Base-by-base conservation (phyloP, 768 basidiomycete genomes). In the Strobilomyces echinocephalus region DNA sequence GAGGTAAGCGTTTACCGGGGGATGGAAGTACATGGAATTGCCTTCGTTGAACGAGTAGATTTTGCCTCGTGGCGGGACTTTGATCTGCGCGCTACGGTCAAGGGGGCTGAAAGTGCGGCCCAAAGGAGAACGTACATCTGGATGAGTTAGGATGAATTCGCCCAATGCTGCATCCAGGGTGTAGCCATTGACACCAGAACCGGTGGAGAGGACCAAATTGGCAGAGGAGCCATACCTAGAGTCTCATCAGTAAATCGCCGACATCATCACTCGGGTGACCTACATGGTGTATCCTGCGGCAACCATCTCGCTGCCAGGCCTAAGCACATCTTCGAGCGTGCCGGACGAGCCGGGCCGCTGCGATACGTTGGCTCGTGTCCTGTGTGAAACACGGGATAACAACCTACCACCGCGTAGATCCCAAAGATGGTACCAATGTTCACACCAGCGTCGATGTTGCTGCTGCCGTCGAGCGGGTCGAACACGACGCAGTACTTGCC, bases 1-100 rank as follows among this genome's bases (percentile, higher is more conserved):
- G 55, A 95, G 81, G 72, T 95, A 95, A 40, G 83, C 81, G 46
- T 73, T 73, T 45, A 91, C 88, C 16, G 89, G 93, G 44, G 81
- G 72, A 71, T 94, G 76, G 77, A 97, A 98, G 74, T 95, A 95
- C 80, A 91, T 78, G 31, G 93, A 82, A 76, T 99, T 99, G 56
- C 97, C 97, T 75, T 99, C 97, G 70, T 99, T 99, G 80, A 98
- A 95, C 4, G 95, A 97, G 76, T 99, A 99, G 67, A 99, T 99
- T 76, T 98, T 98, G 60, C 97, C 97, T 46, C 97, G 86, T 10
- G 83, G 60, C 8, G 97, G 97, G 59, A 99, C 91, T 72, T 84
- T 82, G 73, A 99, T 99, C 88, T 91, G 65, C 21, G 18, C 15
- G 11, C 16, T 50, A 26, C 11, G 15, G 24, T 59, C 50, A 53